phyloP scores from a whole-genome alignment of 371 early-diverging fungal species.

The Mortierella sp. region DNA sequence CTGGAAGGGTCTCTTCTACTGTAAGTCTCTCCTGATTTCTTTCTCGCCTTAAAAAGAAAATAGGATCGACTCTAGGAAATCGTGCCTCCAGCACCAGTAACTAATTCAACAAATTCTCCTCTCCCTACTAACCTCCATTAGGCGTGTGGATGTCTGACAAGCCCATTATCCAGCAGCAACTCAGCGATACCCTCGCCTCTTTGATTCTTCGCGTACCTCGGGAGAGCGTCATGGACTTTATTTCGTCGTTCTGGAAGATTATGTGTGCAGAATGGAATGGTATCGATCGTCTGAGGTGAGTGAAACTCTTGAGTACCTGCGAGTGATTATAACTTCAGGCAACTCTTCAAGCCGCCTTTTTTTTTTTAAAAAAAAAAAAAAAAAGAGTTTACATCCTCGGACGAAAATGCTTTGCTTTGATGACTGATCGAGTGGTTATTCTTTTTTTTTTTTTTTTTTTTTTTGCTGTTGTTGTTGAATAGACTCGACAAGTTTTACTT shows the following conservation, averaged over 20 bases:
- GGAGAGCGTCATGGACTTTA: conserved; percentile 66
- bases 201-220: conserved; percentile 70
- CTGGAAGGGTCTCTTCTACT: conserved; percentile 95
- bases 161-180: conserved; percentile 88
- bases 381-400: not conserved
- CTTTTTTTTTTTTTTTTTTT: too few relatives aligned
- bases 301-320: not conserved
- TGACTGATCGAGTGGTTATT: not conserved
- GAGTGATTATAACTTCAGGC: too few relatives aligned
- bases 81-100: not conserved
- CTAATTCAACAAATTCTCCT: not conserved
- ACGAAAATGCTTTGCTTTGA: not conserved
- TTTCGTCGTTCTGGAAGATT: conserved; percentile 86
- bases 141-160: conserved; percentile 98
- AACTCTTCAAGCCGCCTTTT: not conserved
- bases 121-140: conserved; percentile 34
- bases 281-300: conserved; percentile 84
- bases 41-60: not conserved
- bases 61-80: not conserved
- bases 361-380: not conserved
- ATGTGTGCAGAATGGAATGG: conserved; percentile 88
- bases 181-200: conserved; percentile 81
- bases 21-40: conserved; percentile 62
- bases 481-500: conserved; percentile 90
- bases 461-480: too few relatives aligned